Percentiles rank a stretch among this genome's conserved stretches.
phyloP scores from a whole-genome alignment of 768 basidiomycete genomes.

The Auriscalpium microsporum region DNA sequence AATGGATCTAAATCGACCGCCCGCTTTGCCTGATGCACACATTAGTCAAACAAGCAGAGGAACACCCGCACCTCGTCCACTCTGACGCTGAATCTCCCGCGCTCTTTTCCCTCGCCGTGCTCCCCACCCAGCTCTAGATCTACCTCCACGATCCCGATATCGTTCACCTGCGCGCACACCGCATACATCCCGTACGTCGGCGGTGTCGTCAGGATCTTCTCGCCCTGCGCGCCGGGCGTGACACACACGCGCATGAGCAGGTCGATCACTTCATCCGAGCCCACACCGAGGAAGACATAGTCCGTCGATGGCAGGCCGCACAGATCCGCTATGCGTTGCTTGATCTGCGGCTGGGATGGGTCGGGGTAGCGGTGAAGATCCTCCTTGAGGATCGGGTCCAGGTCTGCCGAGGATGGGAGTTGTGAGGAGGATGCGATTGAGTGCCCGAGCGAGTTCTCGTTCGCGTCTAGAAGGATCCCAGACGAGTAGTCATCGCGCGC shows the following conservation, averaged over 20 bases:
- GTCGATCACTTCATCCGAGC: slow-evolving; percentile 95
- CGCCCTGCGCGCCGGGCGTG: slow-evolving; percentile 49
- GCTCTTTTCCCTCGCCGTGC: slow-evolving; percentile 65
- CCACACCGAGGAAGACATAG: slow-evolving; percentile 88
- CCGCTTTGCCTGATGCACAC: slow-evolving; percentile 52
- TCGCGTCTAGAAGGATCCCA: slow-evolving; percentile 92
- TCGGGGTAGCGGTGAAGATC: slow-evolving; percentile 90
- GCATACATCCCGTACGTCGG: slow-evolving; percentile 98
- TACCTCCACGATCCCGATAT: slow-evolving; percentile 73
- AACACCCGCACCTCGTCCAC: slow-evolving; percentile 54
- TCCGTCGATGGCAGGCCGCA: slow-evolving; percentile 52
- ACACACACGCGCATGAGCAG: slow-evolving; percentile 88
- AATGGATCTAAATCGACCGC: slow-evolving; percentile 58
- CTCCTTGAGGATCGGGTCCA: slow-evolving; percentile 31
- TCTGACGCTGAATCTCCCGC: slow-evolving; percentile 63
- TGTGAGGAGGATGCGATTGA: slow-evolving; percentile 41
- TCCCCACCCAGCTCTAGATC: slow-evolving; percentile 52
- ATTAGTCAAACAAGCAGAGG: background rate
- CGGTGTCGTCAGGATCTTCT: slow-evolving; percentile 82
- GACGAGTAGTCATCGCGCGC: slow-evolving; percentile 91
- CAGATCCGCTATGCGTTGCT: slow-evolving; percentile 62
- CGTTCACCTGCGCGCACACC: slow-evolving; percentile 93
- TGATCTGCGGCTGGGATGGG: slow-evolving; percentile 77
- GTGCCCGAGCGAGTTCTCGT: slow-evolving; percentile 93
- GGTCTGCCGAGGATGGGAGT: slow-evolving; percentile 19